Evolutionary conservation across 176 grass and related monocot species (phyloP).

Genomic region (Juncus effusus): DNA sequence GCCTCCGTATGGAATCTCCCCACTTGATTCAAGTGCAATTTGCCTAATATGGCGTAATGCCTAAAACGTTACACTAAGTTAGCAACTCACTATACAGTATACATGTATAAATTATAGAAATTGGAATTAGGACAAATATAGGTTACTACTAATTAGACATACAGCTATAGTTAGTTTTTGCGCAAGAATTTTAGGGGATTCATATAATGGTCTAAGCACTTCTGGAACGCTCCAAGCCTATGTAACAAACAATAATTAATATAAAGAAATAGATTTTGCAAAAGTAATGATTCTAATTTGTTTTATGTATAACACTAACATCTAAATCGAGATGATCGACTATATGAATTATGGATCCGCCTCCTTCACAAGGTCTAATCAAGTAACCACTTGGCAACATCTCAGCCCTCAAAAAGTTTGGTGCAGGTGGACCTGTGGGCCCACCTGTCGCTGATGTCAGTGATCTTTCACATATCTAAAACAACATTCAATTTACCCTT

Average conservation of each 20-base stretch:
- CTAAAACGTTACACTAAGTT: constrained; percentile 36
- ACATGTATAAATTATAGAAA: background rate
- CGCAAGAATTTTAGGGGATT: constrained; percentile 85
- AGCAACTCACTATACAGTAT: background rate
- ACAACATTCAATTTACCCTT: constrained; percentile 16
- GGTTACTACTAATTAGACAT: constrained; percentile 20
- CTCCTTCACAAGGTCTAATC: constrained; percentile 94
- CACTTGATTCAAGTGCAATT: constrained; percentile 73
- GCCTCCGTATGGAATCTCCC: constrained; percentile 69
- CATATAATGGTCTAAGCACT: constrained; percentile 80
- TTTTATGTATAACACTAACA: constrained; percentile 45
- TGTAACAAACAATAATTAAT: background rate
- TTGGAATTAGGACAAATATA: background rate
- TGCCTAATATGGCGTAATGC: constrained; percentile 81
- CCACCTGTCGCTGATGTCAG: constrained; percentile 86
- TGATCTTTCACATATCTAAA: constrained; percentile 94
- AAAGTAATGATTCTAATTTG: constrained; percentile 13
- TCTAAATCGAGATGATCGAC: constrained; percentile 98
- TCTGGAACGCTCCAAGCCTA: constrained; percentile 94
- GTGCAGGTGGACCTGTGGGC: constrained; percentile 62
- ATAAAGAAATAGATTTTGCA: background rate
- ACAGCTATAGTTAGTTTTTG: constrained; percentile 93
- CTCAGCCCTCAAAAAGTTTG: constrained; percentile 82
- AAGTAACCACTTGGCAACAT: constrained; percentile 93
- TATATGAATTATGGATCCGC: constrained; percentile 98